Evolutionary conservation across 441 rosid genomes (phyloP).

Genomic region (Jatropha podagrica): DNA sequence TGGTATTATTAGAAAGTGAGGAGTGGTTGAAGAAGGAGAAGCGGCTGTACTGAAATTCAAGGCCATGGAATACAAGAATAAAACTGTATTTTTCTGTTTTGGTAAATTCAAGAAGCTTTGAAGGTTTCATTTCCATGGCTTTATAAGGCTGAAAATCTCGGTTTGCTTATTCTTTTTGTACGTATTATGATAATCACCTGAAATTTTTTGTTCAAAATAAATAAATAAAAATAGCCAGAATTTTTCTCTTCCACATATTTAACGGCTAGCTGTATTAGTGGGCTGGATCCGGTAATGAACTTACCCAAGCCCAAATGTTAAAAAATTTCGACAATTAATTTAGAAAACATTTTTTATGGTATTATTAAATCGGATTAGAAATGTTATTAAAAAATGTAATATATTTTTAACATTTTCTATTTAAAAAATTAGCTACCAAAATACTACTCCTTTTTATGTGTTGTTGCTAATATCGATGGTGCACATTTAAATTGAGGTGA

Average conservation of each 20-base stretch:
- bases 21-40: constrained; percentile 20
- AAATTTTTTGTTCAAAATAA: not conserved
- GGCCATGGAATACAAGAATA: constrained; percentile 12
- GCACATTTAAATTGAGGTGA: too few species aligned
- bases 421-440: too few species aligned
- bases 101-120: constrained; percentile 1
- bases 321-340: too few species aligned
- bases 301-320: not conserved
- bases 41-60: constrained; percentile 24
- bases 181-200: not conserved
- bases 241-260: constrained; percentile 8
- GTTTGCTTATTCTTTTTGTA: not conserved
- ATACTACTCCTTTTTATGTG: too few species aligned
- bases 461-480: too few species aligned
- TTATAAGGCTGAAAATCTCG: constrained; percentile 8
- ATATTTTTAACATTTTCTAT: too few species aligned
- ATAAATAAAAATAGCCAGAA: not conserved
- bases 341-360: too few species aligned
- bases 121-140: constrained; percentile 16
- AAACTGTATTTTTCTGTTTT: not conserved
- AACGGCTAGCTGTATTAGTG: not conserved
- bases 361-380: too few species aligned
- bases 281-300: not conserved
- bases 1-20: constrained; percentile 21
- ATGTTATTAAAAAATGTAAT: too few species aligned